Evolutionary conservation across 1,139 yeast species (phyloP), one percentile per base, ranked within the genome.

Genomic region (Geotrichum bryndzae): DNA sequence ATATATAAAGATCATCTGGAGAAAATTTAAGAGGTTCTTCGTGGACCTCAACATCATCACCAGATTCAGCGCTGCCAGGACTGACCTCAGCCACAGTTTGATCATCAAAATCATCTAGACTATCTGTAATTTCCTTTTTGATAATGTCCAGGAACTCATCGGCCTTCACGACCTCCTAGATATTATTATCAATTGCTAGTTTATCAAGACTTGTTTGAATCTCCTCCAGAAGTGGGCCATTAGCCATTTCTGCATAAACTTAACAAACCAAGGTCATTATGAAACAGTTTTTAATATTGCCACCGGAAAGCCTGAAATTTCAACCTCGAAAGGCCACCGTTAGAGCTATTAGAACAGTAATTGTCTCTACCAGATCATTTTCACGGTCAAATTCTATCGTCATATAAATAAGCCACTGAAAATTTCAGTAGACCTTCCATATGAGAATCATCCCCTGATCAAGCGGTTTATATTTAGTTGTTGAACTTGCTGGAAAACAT

Each of bases 401-500:
- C 45, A 35, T 35, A 11, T 35, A 35, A 35, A 10, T 3, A 11
- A 35, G 13, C 45, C 45, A 35, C 45, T 5, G 13, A 35, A 13
- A 76, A 54, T 82, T 83, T 2, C 69, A 35, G 45, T 11, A 10
- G 10, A n/a, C 45, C 13, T 35, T 35, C 45, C 45, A 35, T 10
- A n/a, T 35, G 15, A 3, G 11, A 35, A 35, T 35, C 5, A 35
- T 35, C 15, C 45, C 45, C 15, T 35, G 45, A 35, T 35, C 45
- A 35, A 35, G 45, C 15, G 45, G 45, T n/a, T 35, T 13, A 35
- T 35, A 35, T 35, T 35, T 35, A 3, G 4, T 3, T 35, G 11
- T 35, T 35, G 45, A 35, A 35, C 15, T 35, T 6, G 15, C 15
- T 35, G 45, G 45, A 11, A 35, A n/a, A 13, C 45, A 35, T 35